Percentiles rank a stretch among this genome's conserved stretches.
Conservation (phyloP, 495 filamentous ascomycete genomes). For the Penicillium cinerascens region DNA sequence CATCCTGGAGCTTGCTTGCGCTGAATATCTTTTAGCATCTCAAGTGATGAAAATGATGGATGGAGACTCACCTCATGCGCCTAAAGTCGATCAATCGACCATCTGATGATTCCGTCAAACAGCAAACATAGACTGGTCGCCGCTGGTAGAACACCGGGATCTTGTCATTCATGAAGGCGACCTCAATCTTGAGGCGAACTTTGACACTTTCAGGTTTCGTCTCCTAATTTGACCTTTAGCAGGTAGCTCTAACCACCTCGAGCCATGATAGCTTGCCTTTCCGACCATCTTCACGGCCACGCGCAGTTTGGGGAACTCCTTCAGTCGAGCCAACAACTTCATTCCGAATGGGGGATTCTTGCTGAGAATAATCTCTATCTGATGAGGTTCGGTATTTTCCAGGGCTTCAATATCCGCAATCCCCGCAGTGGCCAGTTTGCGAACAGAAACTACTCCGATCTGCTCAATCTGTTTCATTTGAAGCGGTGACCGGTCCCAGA, state of each 20-base stretch:
- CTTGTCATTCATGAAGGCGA: constrained; percentile 71
- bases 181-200: constrained; percentile 61
- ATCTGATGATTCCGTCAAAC: constrained; percentile 73
- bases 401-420: constrained; percentile 71
- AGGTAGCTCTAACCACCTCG: not conserved
- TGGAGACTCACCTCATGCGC: constrained; percentile 53
- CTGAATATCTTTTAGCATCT: constrained; percentile 31
- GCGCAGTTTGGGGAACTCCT: constrained; percentile 70
- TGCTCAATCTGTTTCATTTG: constrained; percentile 85
- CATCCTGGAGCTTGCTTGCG: constrained; percentile 62
- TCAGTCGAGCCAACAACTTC: constrained; percentile 59
- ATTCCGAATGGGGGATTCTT: constrained; percentile 81
- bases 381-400: constrained; percentile 59
- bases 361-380: constrained; percentile 73
- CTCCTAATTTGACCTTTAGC: constrained; percentile 28
- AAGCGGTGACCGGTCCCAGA: constrained; percentile 81
- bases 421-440: constrained; percentile 70
- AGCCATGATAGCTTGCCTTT: constrained; percentile 35
- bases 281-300: constrained; percentile 52
- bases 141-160: constrained; percentile 57
- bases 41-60: not conserved
- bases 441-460: constrained; percentile 72
- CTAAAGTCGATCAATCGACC: constrained; percentile 75
- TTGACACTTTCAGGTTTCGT: constrained; percentile 44
- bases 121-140: constrained; percentile 62